Base-by-base conservation (phyloP, 2,329 filamentous ascomycete species). In the Phialophora chinensis region DNA sequence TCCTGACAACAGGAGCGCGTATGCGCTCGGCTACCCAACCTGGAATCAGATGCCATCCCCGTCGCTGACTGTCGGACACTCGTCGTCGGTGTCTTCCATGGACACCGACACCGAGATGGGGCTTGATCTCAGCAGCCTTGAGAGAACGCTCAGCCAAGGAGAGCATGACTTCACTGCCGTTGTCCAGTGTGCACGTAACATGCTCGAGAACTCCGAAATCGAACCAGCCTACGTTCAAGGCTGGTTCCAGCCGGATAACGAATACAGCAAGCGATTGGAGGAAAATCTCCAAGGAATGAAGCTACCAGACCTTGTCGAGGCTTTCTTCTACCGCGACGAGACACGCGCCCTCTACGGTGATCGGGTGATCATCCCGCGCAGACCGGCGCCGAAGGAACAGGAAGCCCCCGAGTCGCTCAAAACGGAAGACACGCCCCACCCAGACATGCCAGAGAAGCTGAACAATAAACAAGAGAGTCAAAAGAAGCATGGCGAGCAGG, bases 181-280 rank as follows among this genome's bases (percentile, higher is more conserved):
- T 12, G 14, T 27, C 14, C 52, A 63, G 11, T 35, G 17, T 12
- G 52, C 66, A 12, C 49, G 23, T 2, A 25, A 60, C 17, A 23
- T 65, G 14, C 54, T 69, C 12, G 35, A 63, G n/a, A 55, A 29
- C 33, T 49, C 61, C 12, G 27, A 50, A 11, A 38, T 69, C 7
- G 50, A n/a, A 38, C 64, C 64, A 10, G 61, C 67, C 3, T 64
- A 66, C 55, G 12, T 29, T 1, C 64, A 69, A 33, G 67, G 67
- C 17, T 69, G 67, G 67, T 69, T 66, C 29, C 58, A 56, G 14
- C 67, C 67, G 11, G n/a, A 44, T 25, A 69, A 69, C 59, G 44
- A 53, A n/a, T 66, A 62, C 55, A 53, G 58, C 38, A 42, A 17
- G 14, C 58, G 62, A 14, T 47, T 69, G 5, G 67, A 69, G 50